Percentiles rank a stretch among this genome's conserved stretches.
phyloP scores from a whole-genome alignment of 2,329 filamentous ascomycete genomes.

The Cercospora berteroae region DNA sequence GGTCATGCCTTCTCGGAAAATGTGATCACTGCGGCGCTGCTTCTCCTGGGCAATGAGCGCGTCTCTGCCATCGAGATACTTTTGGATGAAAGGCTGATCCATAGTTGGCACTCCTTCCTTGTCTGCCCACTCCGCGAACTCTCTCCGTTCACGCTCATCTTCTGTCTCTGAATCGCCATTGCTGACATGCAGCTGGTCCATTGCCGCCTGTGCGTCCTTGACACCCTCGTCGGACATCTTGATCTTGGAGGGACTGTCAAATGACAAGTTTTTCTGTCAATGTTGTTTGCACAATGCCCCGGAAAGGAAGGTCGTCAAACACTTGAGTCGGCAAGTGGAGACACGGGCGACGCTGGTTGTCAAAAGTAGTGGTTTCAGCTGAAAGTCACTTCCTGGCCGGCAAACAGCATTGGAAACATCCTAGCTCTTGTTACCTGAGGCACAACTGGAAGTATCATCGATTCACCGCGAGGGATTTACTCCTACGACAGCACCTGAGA shows the following conservation, averaged over 20 bases:
- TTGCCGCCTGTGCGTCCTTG: background rate
- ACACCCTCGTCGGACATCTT: background rate
- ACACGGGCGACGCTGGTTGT: background rate
- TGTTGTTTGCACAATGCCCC: constrained; percentile 4
- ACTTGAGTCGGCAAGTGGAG: background rate
- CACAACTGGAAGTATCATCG: background rate
- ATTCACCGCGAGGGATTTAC: background rate
- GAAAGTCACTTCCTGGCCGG: background rate
- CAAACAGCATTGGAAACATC: background rate
- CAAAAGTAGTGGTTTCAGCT: constrained; percentile 5
- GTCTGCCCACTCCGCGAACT: constrained; percentile 18
- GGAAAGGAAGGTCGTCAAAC: constrained; percentile 1
- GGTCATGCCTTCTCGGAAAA: constrained; percentile 72
- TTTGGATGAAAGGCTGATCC: constrained; percentile 73
- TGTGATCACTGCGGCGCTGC: constrained; percentile 71
- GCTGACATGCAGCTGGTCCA: background rate
- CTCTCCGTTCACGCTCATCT: constrained; percentile 6
- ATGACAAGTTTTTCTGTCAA: background rate
- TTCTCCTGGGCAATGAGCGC: constrained; percentile 78
- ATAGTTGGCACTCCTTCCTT: constrained; percentile 43
- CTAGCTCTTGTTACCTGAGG: background rate
- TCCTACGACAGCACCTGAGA: background rate
- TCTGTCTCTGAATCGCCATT: constrained; percentile 7
- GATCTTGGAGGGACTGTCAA: background rate
- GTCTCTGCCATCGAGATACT: constrained; percentile 74